Conservation (phyloP, 768 basidiomycete species). For the Boletus sp. region DNA sequence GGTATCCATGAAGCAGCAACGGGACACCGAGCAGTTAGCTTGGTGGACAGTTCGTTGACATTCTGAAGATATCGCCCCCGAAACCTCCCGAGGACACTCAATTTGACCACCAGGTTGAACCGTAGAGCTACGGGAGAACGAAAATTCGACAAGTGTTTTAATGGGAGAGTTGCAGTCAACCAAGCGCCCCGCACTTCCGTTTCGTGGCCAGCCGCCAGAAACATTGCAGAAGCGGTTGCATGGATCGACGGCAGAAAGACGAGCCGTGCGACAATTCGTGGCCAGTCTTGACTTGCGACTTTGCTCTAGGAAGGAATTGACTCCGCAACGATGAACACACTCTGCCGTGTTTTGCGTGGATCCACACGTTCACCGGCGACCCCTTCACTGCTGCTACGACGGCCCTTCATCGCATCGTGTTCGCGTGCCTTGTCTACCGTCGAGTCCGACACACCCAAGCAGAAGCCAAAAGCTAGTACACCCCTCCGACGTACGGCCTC, state of each 20-base stretch:
- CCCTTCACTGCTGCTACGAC: neutral
- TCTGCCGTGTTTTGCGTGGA: conserved; percentile 10
- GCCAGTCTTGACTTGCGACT: no score
- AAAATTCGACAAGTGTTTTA: conserved; percentile 46
- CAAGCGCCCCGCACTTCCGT: no score
- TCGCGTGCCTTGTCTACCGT: conserved; percentile 14
- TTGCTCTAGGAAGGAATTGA: neutral
- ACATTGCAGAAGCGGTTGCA: no score
- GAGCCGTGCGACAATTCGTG: no score
- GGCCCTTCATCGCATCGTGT: neutral
- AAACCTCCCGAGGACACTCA: conserved; percentile 6
- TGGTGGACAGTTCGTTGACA: conserved; percentile 89
- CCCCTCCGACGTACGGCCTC: conserved; percentile 80
- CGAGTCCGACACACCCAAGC: conserved; percentile 37
- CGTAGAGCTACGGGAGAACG: conserved; percentile 76
- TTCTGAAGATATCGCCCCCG: conserved; percentile 47
- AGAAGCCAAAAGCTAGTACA: conserved; percentile 81
- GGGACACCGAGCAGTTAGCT: conserved; percentile 63
- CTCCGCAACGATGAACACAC: conserved; percentile 15
- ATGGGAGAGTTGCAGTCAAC: no score
- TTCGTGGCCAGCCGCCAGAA: no score
- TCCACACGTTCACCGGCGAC: neutral
- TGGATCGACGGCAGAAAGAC: no score
- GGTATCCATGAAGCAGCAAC: conserved; percentile 68
- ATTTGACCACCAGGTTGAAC: conserved; percentile 82